Evolutionary conservation across 2,329 filamentous ascomycete genomes (phyloP).

Genomic region (Aspergillus vadensis): DNA sequence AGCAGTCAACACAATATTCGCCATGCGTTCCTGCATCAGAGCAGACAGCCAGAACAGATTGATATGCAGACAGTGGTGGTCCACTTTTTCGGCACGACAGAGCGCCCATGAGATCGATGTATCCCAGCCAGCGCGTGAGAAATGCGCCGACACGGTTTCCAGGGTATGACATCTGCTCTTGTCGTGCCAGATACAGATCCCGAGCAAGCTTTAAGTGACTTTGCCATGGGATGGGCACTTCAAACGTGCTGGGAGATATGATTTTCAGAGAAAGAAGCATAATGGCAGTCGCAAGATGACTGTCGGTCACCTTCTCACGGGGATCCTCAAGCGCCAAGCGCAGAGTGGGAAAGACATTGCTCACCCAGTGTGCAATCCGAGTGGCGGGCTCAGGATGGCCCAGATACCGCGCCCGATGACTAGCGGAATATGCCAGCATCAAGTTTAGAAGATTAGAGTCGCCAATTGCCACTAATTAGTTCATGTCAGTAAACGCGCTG

Average conservation of each 20-base stretch:
- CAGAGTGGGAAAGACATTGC: slow-evolving; percentile 68
- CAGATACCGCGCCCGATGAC: slow-evolving; percentile 74
- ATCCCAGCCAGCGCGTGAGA: slow-evolving; percentile 79
- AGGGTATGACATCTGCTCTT: slow-evolving; percentile 57
- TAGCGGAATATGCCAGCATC: slow-evolving; percentile 80
- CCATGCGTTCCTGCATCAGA: slow-evolving; percentile 58
- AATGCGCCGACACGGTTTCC: slow-evolving; percentile 68
- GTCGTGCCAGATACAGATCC: slow-evolving; percentile 70
- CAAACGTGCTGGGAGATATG: slow-evolving; percentile 78
- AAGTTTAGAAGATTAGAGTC: slow-evolving; percentile 69
- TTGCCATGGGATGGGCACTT: slow-evolving; percentile 79
- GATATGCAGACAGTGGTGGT: slow-evolving; percentile 57
- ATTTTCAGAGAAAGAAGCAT: slow-evolving; percentile 85
- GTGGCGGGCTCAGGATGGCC: slow-evolving; percentile 72
- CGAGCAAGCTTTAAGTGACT: slow-evolving; percentile 74
- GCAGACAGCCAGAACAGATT: slow-evolving; percentile 46
- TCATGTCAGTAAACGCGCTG: slow-evolving; percentile 39
- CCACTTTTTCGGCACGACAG: slow-evolving; percentile 62
- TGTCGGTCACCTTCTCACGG: slow-evolving; percentile 66
- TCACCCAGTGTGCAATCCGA: slow-evolving; percentile 78
- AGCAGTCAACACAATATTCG: slow-evolving; percentile 74
- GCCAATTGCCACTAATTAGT: slow-evolving; percentile 47
- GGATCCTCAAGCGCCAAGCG: slow-evolving; percentile 66
- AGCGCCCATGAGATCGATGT: slow-evolving; percentile 76
- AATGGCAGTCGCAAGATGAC: slow-evolving; percentile 76